Evolutionary conservation across 371 early-diverging fungal species (phyloP).

Genomic region (Phascolomyces articulosus): DNA sequence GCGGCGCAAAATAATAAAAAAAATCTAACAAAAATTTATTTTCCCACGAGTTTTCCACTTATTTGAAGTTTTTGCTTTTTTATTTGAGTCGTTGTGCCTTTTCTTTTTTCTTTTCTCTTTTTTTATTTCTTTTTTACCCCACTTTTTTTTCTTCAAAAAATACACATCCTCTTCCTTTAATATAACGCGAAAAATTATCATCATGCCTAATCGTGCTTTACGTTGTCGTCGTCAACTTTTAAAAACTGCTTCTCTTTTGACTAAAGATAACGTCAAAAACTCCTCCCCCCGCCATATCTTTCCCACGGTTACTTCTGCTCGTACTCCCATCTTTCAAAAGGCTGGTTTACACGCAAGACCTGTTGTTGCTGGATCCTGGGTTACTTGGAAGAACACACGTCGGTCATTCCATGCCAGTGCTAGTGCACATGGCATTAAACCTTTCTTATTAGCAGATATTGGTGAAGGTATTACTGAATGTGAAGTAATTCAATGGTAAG

Average conservation of each 20-base stretch:
- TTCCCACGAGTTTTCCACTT: slow-evolving; percentile 5
- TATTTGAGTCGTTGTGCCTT: background rate
- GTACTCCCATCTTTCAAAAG: background rate
- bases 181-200: background rate
- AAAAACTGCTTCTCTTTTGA: background rate
- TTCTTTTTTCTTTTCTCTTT: background rate
- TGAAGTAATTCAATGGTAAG: slow-evolving; percentile 95
- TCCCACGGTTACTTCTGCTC: background rate
- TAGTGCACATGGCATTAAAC: slow-evolving; percentile 43
- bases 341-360: background rate
- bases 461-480: slow-evolving; percentile 98
- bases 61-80: no score
- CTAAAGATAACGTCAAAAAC: background rate
- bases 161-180: background rate
- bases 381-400: background rate
- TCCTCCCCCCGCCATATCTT: slow-evolving; percentile 3
- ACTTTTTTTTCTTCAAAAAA: background rate
- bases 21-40: background rate
- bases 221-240: slow-evolving; percentile 5
- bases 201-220: background rate
- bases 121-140: background rate
- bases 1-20: slow-evolving; percentile 4
- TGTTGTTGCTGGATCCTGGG: background rate
- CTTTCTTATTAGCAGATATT: slow-evolving; percentile 94
- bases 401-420: slow-evolving; percentile 8